phyloP scores from a whole-genome alignment of 2,329 filamentous ascomycete species.

The Sclerotiophoma versabilis region DNA sequence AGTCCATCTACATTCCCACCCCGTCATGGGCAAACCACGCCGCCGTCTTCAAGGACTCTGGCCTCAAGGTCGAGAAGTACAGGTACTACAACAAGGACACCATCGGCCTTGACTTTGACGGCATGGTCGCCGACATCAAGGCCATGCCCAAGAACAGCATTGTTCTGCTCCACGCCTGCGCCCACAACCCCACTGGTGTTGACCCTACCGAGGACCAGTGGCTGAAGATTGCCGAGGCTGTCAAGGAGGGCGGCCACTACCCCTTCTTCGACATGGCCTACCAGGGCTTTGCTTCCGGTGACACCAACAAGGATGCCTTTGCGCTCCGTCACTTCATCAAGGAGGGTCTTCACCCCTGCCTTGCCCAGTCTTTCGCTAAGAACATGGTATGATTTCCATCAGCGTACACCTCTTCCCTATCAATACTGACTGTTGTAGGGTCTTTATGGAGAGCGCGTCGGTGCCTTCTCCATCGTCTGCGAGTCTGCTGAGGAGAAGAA shows the following conservation, averaged over 20 bases:
- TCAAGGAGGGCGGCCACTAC: slow-evolving; percentile 87
- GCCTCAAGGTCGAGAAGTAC: slow-evolving; percentile 92
- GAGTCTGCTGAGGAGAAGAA: slow-evolving; percentile 89
- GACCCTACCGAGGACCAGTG: slow-evolving; percentile 93
- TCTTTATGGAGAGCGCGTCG: slow-evolving; percentile 97
- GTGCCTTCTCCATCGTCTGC: slow-evolving; percentile 92
- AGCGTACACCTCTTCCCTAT: background rate
- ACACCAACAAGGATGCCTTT: slow-evolving; percentile 92
- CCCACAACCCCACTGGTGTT: slow-evolving; percentile 96
- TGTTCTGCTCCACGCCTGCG: slow-evolving; percentile 94
- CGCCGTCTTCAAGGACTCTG: slow-evolving; percentile 93
- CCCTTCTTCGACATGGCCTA: slow-evolving; percentile 91
- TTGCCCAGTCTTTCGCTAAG: slow-evolving; percentile 97
- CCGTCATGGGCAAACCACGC: slow-evolving; percentile 99
- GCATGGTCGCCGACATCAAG: slow-evolving; percentile 90
- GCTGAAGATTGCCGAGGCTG: slow-evolving; percentile 84
- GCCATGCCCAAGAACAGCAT: slow-evolving; percentile 84
- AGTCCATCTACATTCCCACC: slow-evolving; percentile 95
- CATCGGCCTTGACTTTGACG: slow-evolving; percentile 96
- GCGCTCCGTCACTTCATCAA: slow-evolving; percentile 92
- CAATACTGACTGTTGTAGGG: slow-evolving; percentile 61
- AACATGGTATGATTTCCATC: slow-evolving; percentile 76
- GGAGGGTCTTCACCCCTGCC: slow-evolving; percentile 85
- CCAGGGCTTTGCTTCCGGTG: slow-evolving; percentile 94
- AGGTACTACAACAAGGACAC: slow-evolving; percentile 99